A percentile compares a stretch with the other conserved stretches of the same genome.
These are phyloP conservation scores for Alternaria metachromatica DNA, from an alignment of 2,329 filamentous ascomycete genomes.

Conservation along the genomic window DNA sequence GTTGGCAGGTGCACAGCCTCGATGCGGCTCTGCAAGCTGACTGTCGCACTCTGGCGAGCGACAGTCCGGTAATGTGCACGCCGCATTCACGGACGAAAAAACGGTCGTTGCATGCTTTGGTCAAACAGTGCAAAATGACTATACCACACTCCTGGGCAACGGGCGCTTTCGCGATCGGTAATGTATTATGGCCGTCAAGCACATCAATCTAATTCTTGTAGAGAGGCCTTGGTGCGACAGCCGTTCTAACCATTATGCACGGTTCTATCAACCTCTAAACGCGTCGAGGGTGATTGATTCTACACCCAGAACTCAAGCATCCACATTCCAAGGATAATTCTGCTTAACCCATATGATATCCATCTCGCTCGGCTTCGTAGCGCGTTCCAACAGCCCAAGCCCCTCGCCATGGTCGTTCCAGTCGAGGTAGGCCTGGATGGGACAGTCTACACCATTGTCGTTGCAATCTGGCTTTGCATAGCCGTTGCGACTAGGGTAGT, in stretches of 20 bases:
- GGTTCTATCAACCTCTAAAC: not conserved
- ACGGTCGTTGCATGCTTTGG: no score
- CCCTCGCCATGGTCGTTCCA: not conserved
- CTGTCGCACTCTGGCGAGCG: not conserved
- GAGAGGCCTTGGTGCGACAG: not conserved
- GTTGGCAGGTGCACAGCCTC: not conserved
- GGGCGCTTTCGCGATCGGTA: not conserved
- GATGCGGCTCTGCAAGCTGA: not conserved
- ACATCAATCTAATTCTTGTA: no score
- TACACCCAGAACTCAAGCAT: not conserved
- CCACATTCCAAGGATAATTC: not conserved
- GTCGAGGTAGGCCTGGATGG: not conserved
- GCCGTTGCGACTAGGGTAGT: not conserved
- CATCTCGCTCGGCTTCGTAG: not conserved
- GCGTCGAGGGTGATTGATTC: rapidly evolving
- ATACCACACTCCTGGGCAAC: no score
- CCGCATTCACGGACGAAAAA: not conserved
- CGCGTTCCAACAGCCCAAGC: not conserved
- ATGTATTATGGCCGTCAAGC: not conserved
- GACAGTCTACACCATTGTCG: not conserved
- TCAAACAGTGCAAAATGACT: no score
- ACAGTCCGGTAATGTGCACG: not conserved
- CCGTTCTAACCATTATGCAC: not conserved
- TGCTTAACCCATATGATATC: not conserved
- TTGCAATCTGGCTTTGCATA: conserved; percentile 1